A percentile compares a stretch with the other conserved stretches of the same genome.
Conservation (phyloP, 2,329 filamentous ascomycete genomes). For the Ascochyta clinopodiicola region DNA sequence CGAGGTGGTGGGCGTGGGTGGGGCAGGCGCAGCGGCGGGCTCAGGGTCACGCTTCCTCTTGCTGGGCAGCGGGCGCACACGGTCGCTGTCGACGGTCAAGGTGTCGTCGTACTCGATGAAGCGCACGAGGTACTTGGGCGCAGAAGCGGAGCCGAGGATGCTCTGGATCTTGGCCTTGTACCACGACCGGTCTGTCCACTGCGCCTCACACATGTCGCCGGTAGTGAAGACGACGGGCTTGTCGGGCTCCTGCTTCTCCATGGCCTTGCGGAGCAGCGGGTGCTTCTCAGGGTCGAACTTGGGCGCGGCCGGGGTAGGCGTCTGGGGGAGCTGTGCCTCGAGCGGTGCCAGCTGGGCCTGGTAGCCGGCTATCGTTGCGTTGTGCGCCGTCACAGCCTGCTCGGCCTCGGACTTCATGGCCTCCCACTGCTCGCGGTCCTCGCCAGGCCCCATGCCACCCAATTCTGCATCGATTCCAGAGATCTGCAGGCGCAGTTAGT, state of each 20-base stretch:
- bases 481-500: constrained; percentile 4
- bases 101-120: constrained; percentile 95
- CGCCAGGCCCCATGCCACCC: constrained; percentile 66
- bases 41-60: constrained; percentile 82
- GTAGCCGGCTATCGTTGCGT: constrained; percentile 72
- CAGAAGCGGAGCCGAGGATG: constrained; percentile 88
- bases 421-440: constrained; percentile 78
- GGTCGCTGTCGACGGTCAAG: constrained; percentile 67
- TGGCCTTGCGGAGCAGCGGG: constrained; percentile 67
- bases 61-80: constrained; percentile 41
- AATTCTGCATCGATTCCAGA: constrained; percentile 11
- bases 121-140: constrained; percentile 91
- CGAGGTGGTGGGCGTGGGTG: constrained; percentile 47
- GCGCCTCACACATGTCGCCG: constrained; percentile 88
- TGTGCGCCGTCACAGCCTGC: constrained; percentile 78
- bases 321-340: constrained; percentile 57
- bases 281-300: constrained; percentile 85
- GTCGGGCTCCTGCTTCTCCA: constrained; percentile 47
- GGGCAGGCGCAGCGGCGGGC: constrained; percentile 63
- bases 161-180: constrained; percentile 93
- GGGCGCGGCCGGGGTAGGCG: constrained; percentile 34
- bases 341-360: constrained; percentile 70
- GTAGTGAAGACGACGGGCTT: constrained; percentile 71
- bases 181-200: constrained; percentile 89
- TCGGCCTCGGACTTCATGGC: constrained; percentile 84